phyloP scores from a whole-genome alignment of 1,139 yeast genomes.

The Geotrichum phurueaensis region DNA sequence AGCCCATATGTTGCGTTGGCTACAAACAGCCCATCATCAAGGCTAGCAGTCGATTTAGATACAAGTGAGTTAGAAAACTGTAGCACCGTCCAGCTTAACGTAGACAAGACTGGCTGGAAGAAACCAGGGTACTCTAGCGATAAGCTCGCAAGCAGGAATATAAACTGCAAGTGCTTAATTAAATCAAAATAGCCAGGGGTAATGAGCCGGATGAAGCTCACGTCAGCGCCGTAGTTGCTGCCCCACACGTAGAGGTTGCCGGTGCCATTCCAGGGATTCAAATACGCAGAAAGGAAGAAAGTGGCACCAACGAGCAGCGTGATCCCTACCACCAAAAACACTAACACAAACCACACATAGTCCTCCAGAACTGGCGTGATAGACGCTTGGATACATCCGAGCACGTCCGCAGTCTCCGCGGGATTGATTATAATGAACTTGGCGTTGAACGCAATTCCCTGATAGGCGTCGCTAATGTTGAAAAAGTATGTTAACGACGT shows the following conservation, averaged over 20 bases:
- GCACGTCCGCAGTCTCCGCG: slow-evolving; percentile 34
- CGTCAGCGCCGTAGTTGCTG: slow-evolving; percentile 60
- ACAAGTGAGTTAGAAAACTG: slow-evolving; percentile 23
- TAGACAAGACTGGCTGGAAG: slow-evolving; percentile 49
- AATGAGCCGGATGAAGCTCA: slow-evolving; percentile 48
- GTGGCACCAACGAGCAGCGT: slow-evolving; percentile 42
- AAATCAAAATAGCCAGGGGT: slow-evolving; percentile 53
- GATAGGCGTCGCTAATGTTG: slow-evolving; percentile 25
- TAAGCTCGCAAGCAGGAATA: slow-evolving; percentile 52
- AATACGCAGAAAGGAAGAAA: slow-evolving; percentile 37
- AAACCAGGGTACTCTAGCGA: slow-evolving; percentile 60
- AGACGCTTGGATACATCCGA: slow-evolving; percentile 47
- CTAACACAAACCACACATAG: slow-evolving; percentile 41
- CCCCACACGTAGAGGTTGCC: slow-evolving; percentile 50
- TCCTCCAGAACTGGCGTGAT: slow-evolving; percentile 48
- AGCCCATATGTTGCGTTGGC: slow-evolving; percentile 28
- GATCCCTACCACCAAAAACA: slow-evolving; percentile 42
- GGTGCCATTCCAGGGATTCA: slow-evolving; percentile 60
- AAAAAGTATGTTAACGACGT: slow-evolving; percentile 26
- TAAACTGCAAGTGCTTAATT: slow-evolving; percentile 51
- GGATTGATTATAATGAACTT: slow-evolving; percentile 35
- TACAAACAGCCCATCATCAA: slow-evolving; percentile 27
- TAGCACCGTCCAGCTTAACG: slow-evolving; percentile 38
- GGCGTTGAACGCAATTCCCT: slow-evolving; percentile 31
- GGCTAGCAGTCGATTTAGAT: background rate